Base-by-base conservation (phyloP, 345 rosid species). In the Viola odorata region DNA sequence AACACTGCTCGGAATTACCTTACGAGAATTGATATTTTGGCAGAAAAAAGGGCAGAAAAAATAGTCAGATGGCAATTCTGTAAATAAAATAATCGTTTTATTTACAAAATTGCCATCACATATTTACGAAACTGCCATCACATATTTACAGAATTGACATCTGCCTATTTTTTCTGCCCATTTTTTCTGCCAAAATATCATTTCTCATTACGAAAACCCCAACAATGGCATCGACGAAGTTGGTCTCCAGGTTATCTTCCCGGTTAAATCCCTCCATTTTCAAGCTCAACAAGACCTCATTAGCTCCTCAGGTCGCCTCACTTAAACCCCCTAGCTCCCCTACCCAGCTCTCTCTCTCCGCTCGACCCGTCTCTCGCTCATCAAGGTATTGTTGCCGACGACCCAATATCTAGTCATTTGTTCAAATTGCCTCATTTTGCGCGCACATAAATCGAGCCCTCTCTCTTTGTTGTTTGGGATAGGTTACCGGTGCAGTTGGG, bases 401-500 rank as follows among this genome's bases (percentile, higher is more conserved):
- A 1, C 32, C 32, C 32, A 23, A 23, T 52, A 56, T 13, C 42
- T 0, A 39, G 52, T 51, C 62, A 6, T 47, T 6, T 47, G 50
- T 47, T 44, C 12, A 44, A 42, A 44, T 44, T 44, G 7, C 12
- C 12, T 7, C 47, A 7, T 44, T 44, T 44, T 44, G 47, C n/a
- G 47, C 9, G 47, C 47, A 44, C 12, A 6, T 47, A 47, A 47
- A 6, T 11, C 50, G 50, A 6, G 8, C 12, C 12, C 3, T 4
- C 10, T 45, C 12, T 23, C 2, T 5, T 37, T 45, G 8, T 50
- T 69, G 51, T 62, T 3, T 15, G 58, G 61, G 40, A 41, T 48
- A 86, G 89, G 59, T 73, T 86, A 54, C 91, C 87, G 1, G 60
- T 74, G 81, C 85, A 82, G 66, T 63, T 88, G 86, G 76, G 53